Base-by-base conservation (phyloP, 306 rosid genomes). In the Lathyrus tuberosus region DNA sequence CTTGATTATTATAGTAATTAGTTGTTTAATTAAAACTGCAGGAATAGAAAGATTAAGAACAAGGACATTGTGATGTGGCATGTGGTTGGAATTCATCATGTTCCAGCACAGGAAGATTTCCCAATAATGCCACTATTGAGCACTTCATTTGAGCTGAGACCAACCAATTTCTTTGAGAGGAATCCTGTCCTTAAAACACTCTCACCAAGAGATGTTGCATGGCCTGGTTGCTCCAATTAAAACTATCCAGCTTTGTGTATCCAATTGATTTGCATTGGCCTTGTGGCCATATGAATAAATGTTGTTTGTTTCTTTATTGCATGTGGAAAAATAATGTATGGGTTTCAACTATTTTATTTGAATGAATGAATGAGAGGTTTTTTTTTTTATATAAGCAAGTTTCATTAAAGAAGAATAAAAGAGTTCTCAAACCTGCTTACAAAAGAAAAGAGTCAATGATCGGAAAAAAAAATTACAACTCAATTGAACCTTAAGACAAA, bases 1-100 rank as follows among this genome's bases (percentile, higher is more conserved):
- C 0, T 46, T n/a, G 22, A 15, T 48, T 15, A 48, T 6, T 15
- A 48, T 48, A 48, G 17, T 47, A 18, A 20, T 46, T 6, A 47
- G 8, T n/a, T 49, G 4, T 37, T 10, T 1, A 10, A 20, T 38
- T 17, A 11, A 10, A 15, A 38, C 7, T 56, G 75, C 78, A 83
- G 84, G 81, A 78, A 84, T 46, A 84, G 85, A 63, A 10, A 63
- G 7, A 84, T 80, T 33, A 17, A 35, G 63, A 80, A 84, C 74
- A 68, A 77, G 69, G 88, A 80, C 63, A 67, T 84, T 14, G 88
- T 84, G 46, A 0, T 87, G 89, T 49, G 57, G 96, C 83, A 78
- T 61, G 85, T 85, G 1, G 40, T 78, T 22, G 91, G 93, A 12
- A 76, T 89, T 69, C 92, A 85, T 76, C 96, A 89, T 51, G 88